Percentiles rank a stretch among this genome's conserved stretches.
These are phyloP conservation scores for Colletotrichum sp. DNA, from an alignment of 2,329 filamentous ascomycete genomes.

Conservation along the genomic window DNA sequence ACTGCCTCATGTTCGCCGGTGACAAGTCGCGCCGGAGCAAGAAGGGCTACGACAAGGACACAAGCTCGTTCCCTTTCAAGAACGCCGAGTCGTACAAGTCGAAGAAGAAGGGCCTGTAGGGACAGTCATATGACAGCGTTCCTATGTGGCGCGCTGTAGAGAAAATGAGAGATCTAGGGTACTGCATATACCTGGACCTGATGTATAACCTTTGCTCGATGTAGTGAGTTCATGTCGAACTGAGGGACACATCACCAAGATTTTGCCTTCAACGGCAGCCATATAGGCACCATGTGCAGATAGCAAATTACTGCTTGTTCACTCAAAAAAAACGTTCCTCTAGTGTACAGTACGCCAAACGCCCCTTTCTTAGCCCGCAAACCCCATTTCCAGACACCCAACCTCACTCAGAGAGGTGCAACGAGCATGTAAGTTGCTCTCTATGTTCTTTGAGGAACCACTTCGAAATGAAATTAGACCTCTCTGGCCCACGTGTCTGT, in stretches of 20 bases:
- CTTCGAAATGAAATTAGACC: neutral
- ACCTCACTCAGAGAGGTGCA: neutral
- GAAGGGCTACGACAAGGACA: slow-evolving; percentile 42
- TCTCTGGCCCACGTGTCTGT: neutral
- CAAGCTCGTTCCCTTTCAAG: slow-evolving; percentile 43
- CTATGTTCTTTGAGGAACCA: neutral
- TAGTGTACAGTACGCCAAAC: neutral
- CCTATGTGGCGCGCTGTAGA: neutral
- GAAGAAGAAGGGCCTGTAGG: slow-evolving; percentile 41
- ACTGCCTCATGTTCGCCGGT: slow-evolving; percentile 41
- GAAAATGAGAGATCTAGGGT: neutral
- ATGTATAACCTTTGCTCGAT: neutral
- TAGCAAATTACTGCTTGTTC: neutral
- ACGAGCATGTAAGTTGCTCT: neutral
- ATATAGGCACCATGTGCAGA: neutral
- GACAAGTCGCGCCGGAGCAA: slow-evolving; percentile 41
- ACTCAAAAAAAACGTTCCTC: neutral
- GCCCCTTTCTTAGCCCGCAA: neutral
- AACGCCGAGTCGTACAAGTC: slow-evolving; percentile 39
- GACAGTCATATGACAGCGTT: neutral
- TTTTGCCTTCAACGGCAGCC: neutral
- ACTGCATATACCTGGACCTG: neutral
- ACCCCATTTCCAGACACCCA: neutral
- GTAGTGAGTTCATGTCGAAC: neutral
- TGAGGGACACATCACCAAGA: neutral